phyloP scores from a whole-genome alignment of 139 green algal species.

The Raphidocelis subcapitata region DNA sequence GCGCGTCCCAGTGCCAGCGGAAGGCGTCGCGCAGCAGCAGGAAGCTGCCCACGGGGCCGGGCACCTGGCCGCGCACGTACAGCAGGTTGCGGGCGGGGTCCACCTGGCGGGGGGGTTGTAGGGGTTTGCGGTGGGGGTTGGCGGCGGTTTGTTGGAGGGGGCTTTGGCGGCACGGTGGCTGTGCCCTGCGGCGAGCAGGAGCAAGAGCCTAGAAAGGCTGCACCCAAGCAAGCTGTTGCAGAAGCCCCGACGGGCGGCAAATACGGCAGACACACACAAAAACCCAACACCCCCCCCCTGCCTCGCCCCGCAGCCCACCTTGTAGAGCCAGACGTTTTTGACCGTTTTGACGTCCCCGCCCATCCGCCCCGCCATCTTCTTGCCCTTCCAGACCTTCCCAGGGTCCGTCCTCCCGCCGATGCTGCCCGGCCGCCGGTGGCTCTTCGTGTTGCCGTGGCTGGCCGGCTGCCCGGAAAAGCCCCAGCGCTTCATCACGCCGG shows the following conservation, averaged over 20 bases:
- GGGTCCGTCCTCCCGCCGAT: slow-evolving; percentile 69
- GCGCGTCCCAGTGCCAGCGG: slow-evolving; percentile 21
- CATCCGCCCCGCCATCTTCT: slow-evolving; percentile 97
- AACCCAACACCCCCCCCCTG: background rate
- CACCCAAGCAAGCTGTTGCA: too few relatives aligned
- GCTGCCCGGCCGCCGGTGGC: slow-evolving; percentile 40
- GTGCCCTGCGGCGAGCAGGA: too few relatives aligned
- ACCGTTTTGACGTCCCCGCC: slow-evolving; percentile 79
- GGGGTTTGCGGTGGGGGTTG: too few relatives aligned
- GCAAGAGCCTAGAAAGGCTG: too few relatives aligned
- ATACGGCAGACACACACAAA: background rate
- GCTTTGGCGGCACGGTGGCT: too few relatives aligned
- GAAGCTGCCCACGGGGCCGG: slow-evolving; percentile 80
- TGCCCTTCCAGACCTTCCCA: slow-evolving; percentile 94
- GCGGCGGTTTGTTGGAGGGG: too few relatives aligned
- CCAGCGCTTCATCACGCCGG: slow-evolving; percentile 93
- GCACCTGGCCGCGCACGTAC: slow-evolving; percentile 93
- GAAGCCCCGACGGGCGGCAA: too few relatives aligned
- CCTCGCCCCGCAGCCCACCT: too few relatives aligned
- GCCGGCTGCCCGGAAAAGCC: slow-evolving; percentile 87
- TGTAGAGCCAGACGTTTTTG: slow-evolving; percentile 72
- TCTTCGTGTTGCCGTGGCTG: slow-evolving; percentile 86
- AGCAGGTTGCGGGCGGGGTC: slow-evolving; percentile 91
- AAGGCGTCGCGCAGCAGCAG: slow-evolving; percentile 78
- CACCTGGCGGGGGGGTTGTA: slow-evolving; percentile 63